phyloP scores from a whole-genome alignment of 2,329 filamentous ascomycete species.

The Pyrenophora graminea region DNA sequence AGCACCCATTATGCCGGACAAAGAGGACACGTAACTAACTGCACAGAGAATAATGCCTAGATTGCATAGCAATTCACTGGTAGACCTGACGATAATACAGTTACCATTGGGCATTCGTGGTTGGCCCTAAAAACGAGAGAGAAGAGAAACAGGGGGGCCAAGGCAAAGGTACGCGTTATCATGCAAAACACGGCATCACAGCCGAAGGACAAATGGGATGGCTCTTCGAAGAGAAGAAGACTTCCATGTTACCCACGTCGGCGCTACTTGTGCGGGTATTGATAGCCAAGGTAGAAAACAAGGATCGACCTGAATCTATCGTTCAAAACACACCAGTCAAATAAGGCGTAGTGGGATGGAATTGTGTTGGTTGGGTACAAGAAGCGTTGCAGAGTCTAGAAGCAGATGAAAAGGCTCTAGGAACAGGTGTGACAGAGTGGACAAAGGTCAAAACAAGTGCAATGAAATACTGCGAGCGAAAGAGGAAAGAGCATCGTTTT shows the following conservation, averaged over 20 bases:
- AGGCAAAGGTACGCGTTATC: no score
- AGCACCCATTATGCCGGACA: not conserved
- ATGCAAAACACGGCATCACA: no score
- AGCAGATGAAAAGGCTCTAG: conserved; percentile 38
- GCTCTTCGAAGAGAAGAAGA: no score
- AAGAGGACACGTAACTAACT: not conserved
- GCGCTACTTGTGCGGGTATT: conserved; percentile 9
- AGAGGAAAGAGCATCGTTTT: not conserved
- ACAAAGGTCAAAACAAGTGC: conserved; percentile 41
- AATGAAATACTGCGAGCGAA: conserved; percentile 49
- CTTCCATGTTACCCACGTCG: no score
- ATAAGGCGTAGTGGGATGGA: conserved; percentile 41
- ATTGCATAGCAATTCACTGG: no score
- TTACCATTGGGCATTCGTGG: no score
- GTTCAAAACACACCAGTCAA: conserved; percentile 21
- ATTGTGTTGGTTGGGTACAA: conserved; percentile 51
- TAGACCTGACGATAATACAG: no score
- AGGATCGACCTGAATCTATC: conserved; percentile 3
- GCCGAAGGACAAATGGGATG: no score
- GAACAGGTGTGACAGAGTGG: conserved; percentile 29
- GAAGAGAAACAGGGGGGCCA: no score
- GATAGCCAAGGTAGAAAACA: conserved; percentile 13
- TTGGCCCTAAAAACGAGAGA: no score
- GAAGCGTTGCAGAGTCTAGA: conserved; percentile 45
- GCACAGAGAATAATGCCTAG: no score